Evolutionary conservation across 2,329 filamentous ascomycete genomes (phyloP), one percentile per base, ranked within the genome.

Genomic region (Apiospora sp.): DNA sequence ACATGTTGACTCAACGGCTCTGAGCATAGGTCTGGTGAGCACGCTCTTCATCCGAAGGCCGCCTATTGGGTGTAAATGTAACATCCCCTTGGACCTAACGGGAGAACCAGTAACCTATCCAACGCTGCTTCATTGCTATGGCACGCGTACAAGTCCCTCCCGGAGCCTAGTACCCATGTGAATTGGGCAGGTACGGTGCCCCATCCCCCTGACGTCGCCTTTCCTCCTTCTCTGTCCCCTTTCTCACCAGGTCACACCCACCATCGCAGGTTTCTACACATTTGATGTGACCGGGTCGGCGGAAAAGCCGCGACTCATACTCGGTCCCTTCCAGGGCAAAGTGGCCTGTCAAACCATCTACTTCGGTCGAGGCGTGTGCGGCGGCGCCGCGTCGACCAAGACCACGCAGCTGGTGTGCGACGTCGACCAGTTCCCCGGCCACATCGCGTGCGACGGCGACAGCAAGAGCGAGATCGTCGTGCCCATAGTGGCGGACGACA

Each of bases 391-490:
- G 1, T 79, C 86, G 34, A 87, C 84, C 4, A 82, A 83, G 64
- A 79, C 83, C 73, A 95, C 93, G 14, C 92, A 94, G 82, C 80
- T 95, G 8, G 88, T 92, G 0, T 83, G 85, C 16, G 91, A 96
- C 80, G 93, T 96, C 10, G 91, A 94, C 61, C 79, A 83, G 70
- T 96, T 96, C 78, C 92, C 92, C 0, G 93, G 93, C 1, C 94
- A 96, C 80, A 95, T 96, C 79, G 93, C 94, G 13, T 96, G 94
- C 80, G 94, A 96, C 81, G 89, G 89, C 4, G 92, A 90, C 72
- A 94, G 90, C 78, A 89, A 86, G 83, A 95, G 93, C 80, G 94
- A 96, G 85, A 92, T 96, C 80, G 94, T 96, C 24, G 93, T 96
- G 68, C 94, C 94, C 1, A 88, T 96, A 74, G 75, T 92, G 6